phyloP scores from a whole-genome alignment of 2,329 filamentous ascomycete genomes.

The Cladosporium sp. region DNA sequence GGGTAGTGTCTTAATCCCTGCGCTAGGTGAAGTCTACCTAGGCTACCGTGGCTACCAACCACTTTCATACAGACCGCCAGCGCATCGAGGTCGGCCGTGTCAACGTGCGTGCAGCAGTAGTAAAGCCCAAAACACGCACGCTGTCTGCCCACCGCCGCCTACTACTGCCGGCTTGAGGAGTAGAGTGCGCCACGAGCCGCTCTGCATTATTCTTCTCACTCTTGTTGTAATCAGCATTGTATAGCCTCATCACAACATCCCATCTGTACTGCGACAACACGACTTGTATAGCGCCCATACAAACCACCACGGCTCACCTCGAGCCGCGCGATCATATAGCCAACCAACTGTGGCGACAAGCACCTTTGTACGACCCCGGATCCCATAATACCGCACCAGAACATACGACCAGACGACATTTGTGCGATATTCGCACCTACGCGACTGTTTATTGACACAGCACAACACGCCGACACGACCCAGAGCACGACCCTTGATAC shows the following conservation, averaged over 20 bases:
- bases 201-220: not conserved
- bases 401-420: conserved; percentile 15
- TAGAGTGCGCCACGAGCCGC: conserved; percentile 4
- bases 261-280: conserved; percentile 5
- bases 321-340: conserved; percentile 1
- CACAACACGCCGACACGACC: conserved; percentile 6
- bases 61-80: conserved; percentile 14
- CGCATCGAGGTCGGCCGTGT: conserved; percentile 6
- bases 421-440: conserved; percentile 4
- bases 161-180: not conserved
- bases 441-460: conserved; percentile 7
- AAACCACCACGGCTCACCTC: not conserved
- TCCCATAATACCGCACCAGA: conserved; percentile 6
- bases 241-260: conserved; percentile 3
- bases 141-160: conserved; percentile 8
- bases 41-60: not conserved
- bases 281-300: conserved; percentile 6
- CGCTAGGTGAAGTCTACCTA: not conserved
- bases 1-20: conserved; percentile 12
- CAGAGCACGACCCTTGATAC: conserved; percentile 4
- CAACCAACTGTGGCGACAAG: not conserved
- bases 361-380: conserved; percentile 1
- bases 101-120: not conserved
- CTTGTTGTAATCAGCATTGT: not conserved
- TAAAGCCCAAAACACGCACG: conserved; percentile 1